Percentiles rank a stretch among this genome's conserved stretches.
phyloP scores from a whole-genome alignment of 2,329 filamentous ascomycete genomes.

The Fusarium multiceps region DNA sequence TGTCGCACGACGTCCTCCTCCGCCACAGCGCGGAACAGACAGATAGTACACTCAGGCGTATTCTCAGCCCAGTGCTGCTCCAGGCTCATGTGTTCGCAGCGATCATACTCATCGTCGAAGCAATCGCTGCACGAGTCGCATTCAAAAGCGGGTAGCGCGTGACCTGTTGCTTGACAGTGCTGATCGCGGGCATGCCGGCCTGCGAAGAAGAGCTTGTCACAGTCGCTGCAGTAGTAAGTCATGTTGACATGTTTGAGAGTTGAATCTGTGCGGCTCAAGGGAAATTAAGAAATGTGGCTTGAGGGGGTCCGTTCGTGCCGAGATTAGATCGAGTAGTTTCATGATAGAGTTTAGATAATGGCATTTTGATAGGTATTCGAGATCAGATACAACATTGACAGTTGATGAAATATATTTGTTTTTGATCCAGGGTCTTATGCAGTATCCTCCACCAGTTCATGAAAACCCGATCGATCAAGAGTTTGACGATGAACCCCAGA shows the following conservation, averaged over 20 bases:
- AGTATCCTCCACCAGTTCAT: neutral
- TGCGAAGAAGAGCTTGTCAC: constrained; percentile 39
- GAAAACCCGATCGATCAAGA: neutral
- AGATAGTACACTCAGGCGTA: constrained; percentile 43
- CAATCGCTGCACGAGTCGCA: constrained; percentile 46
- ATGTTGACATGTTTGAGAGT: neutral
- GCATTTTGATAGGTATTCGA: no score
- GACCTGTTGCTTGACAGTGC: constrained; percentile 46
- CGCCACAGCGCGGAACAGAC: constrained; percentile 26
- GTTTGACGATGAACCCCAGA: neutral
- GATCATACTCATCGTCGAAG: constrained; percentile 40
- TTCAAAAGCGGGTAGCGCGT: constrained; percentile 42
- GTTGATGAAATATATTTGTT: no score
- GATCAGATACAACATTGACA: neutral
- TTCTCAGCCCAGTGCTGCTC: constrained; percentile 43
- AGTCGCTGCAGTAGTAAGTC: constrained; percentile 44
- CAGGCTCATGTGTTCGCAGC: constrained; percentile 47
- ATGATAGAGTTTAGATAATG: neutral
- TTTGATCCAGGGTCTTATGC: neutral
- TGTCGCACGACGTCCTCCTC: constrained; percentile 37
- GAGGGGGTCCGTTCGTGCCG: neutral
- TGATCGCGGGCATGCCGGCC: constrained; percentile 43
- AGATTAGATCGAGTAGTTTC: neutral
- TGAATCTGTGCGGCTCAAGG: neutral
- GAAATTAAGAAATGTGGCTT: neutral